These are phyloP conservation scores for Penicillium sp. DNA, from an alignment of 2,329 filamentous ascomycete species.

Conservation along the genomic window DNA sequence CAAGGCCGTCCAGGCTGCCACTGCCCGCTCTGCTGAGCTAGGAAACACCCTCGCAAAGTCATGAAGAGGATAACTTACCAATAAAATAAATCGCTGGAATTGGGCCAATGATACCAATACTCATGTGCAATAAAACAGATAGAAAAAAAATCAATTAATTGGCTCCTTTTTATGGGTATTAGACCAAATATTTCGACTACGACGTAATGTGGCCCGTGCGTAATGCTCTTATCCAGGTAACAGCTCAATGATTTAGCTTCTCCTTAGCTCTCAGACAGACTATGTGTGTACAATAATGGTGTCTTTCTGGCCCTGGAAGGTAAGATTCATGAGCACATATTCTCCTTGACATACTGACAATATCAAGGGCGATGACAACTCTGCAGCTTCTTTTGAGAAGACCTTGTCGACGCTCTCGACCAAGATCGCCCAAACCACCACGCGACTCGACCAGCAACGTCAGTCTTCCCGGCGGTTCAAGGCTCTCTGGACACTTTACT, in stretches of 20 bases:
- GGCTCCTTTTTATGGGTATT: background rate
- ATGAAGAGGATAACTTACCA: background rate
- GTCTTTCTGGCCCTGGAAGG: constrained; percentile 82
- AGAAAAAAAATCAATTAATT: background rate
- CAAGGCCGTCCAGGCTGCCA: constrained; percentile 35
- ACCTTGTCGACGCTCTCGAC: constrained; percentile 74
- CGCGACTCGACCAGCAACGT: constrained; percentile 70
- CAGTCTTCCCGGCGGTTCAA: constrained; percentile 73
- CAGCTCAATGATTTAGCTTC: background rate
- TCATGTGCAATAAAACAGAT: background rate
- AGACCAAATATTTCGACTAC: background rate
- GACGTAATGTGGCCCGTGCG: constrained; percentile 5
- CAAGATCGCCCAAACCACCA: constrained; percentile 75
- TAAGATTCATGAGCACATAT: constrained; percentile 40
- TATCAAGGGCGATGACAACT: constrained; percentile 69
- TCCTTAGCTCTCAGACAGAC: background rate
- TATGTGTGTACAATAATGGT: constrained; percentile 58
- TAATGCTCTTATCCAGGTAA: background rate
- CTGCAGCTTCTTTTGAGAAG: constrained; percentile 91
- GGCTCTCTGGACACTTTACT: constrained; percentile 86
- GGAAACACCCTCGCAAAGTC: constrained; percentile 21
- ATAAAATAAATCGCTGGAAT: background rate
- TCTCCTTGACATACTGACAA: constrained; percentile 1
- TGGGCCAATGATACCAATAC: background rate
- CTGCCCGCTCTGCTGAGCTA: constrained; percentile 32